A percentile compares a stretch with the other conserved stretches of the same genome.
Conservation (phyloP, 805 yeast genomes). For the Osmozyma mogii region DNA sequence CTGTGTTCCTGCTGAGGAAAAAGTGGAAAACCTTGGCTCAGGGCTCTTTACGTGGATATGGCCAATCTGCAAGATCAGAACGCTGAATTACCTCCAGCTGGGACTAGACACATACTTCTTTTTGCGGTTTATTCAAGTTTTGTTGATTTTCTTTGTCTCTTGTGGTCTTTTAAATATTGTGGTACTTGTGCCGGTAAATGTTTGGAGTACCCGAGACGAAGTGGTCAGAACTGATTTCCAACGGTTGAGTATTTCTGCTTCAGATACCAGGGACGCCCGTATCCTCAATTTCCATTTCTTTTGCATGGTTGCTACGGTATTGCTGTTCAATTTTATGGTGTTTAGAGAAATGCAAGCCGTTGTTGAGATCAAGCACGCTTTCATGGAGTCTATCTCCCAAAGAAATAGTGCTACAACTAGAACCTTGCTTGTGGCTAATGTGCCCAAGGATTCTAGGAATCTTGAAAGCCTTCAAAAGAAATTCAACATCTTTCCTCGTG, state of each 20-base stretch:
- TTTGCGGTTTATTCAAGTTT: conserved; percentile 48
- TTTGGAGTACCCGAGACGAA: conserved; percentile 26
- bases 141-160: conserved; percentile 43
- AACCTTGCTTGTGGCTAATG: conserved; percentile 36
- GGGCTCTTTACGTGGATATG: conserved; percentile 52
- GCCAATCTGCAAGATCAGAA: conserved; percentile 32
- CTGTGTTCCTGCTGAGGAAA: conserved; percentile 32
- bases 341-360: conserved; percentile 47
- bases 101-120: conserved; percentile 77
- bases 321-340: conserved; percentile 49
- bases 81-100: conserved; percentile 37
- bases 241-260: conserved; percentile 60
- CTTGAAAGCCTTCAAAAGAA: conserved; percentile 16
- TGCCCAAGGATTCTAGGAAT: conserved; percentile 31
- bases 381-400: conserved; percentile 23
- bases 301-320: conserved; percentile 46
- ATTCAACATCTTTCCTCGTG: conserved; percentile 43
- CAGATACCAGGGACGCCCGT: conserved; percentile 43
- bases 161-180: conserved; percentile 51
- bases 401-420: conserved; percentile 18
- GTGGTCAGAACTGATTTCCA: conserved; percentile 49
- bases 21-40: conserved; percentile 29
- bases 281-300: conserved; percentile 57
- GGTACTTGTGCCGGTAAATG: conserved; percentile 58
- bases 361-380: conserved; percentile 40